Conservation (phyloP, 345 rosid genomes). For the Anacardium occidentale region DNA sequence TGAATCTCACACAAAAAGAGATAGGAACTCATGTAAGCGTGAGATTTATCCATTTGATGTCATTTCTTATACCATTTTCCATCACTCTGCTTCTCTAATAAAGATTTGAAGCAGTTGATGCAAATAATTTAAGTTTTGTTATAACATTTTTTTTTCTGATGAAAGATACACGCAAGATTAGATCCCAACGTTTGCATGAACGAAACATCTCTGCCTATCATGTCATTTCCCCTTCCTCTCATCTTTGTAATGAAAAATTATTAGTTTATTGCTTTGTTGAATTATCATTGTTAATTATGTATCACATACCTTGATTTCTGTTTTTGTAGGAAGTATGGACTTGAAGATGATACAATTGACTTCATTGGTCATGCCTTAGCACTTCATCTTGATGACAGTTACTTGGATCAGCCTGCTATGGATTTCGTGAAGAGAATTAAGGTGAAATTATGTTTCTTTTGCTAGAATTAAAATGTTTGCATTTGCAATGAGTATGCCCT, state of each 20-base stretch:
- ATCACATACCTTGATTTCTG: not conserved
- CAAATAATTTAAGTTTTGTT: not conserved
- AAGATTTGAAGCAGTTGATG: not conserved
- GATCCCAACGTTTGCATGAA: no score
- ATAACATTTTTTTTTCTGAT: not conserved
- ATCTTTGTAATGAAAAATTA: not conserved
- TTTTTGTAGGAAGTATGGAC: slow-evolving; percentile 63
- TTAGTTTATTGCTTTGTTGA: not conserved
- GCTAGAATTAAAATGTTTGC: not conserved
- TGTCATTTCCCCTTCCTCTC: not conserved
- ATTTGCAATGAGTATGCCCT: not conserved
- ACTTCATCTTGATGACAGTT: slow-evolving; percentile 67
- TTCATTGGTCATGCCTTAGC: slow-evolving; percentile 94
- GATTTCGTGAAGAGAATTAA: slow-evolving; percentile 82
- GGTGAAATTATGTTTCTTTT: slow-evolving; percentile 33
- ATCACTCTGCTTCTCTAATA: not conserved
- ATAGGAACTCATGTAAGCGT: not conserved
- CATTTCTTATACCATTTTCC: not conserved
- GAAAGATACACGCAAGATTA: not conserved
- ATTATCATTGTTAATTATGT: slow-evolving; percentile 1
- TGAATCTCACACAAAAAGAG: not conserved
- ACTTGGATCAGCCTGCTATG: slow-evolving; percentile 75
- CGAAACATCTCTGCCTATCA: not conserved
- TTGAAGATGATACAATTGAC: slow-evolving; percentile 89
- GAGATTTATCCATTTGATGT: not conserved